Evolutionary conservation across 148 eudicot species (phyloP), one percentile per base, ranked within the genome.

Genomic region (Silene uniflora): DNA sequence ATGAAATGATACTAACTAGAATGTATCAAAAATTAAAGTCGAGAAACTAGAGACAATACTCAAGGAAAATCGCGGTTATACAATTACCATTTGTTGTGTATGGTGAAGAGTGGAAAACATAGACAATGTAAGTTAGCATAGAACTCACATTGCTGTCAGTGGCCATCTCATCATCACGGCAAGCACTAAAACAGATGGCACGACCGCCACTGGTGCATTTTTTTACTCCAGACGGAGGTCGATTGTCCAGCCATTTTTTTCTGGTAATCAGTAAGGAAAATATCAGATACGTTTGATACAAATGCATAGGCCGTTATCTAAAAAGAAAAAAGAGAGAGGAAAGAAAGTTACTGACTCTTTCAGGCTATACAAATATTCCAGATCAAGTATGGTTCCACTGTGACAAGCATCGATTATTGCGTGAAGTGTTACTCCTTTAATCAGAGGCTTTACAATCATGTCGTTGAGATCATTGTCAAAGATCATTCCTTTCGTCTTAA

Each of bases 311-410:
- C 24, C 6, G 27, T 25, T 16, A 47, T 62, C 22, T 6, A 7
- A 47, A n/a, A 35, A 18, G 52, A 4, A 29, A 29, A 44, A 23
- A 25, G 7, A 72, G 21, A 10, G 4, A 54, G 3, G 7, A 49
- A 16, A 22, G n/a, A 19, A 39, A 22, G 32, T 18, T 75, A 76
- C 87, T 27, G 84, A 90, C 93, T 58, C 71, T 42, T 69, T 75
- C 42, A 58, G 66, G 73, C 67, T 76, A 25, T 77, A 90, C 25
- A 88, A 58, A 49, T 77, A 67, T 29, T 85, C 87, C 11, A 92
- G 84, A 80, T 92, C 95, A 1, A 92, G 91, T 52, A 92, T 79
- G 52, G 97, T 92, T 73, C 97, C 97, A 19, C 95, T 92, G 62
- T 87, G 86, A 75, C 92, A 92, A 71, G 94, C 85, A 75, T 92